Conservation (phyloP, 2,329 filamentous ascomycete species). For the Alternaria novae-zelandiae region DNA sequence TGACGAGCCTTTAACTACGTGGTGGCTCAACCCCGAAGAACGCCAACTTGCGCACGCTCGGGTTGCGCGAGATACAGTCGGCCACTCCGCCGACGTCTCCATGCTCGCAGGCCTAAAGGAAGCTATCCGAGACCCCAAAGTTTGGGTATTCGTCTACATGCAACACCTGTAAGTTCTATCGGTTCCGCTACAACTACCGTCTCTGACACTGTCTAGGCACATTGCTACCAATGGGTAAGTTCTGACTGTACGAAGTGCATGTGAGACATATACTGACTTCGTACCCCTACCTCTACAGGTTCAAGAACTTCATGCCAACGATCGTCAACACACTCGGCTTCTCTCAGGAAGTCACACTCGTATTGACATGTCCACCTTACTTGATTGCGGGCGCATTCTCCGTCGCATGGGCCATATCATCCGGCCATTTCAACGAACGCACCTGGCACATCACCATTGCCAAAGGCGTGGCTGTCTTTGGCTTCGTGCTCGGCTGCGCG, state of each 20-base stretch:
- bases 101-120: conserved; percentile 50
- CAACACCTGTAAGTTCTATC: conserved; percentile 52
- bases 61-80: conserved; percentile 56
- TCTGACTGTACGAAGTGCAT: conserved; percentile 24
- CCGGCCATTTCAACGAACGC: conserved; percentile 49
- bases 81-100: conserved; percentile 48
- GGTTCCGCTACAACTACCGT: conserved; percentile 61
- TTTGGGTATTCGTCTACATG: conserved; percentile 59
- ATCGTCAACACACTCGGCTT: conserved; percentile 60
- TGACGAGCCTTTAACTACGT: conserved; percentile 44
- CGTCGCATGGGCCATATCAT: conserved; percentile 44
- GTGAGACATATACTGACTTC: neutral
- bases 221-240: neutral
- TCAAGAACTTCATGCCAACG: conserved; percentile 53
- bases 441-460: conserved; percentile 50
- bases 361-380: conserved; percentile 51
- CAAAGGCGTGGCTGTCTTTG: conserved; percentile 46
- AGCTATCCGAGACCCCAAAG: conserved; percentile 57
- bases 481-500: conserved; percentile 46
- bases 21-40: conserved; percentile 55
- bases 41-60: conserved; percentile 44
- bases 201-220: conserved; percentile 28
- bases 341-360: conserved; percentile 57
- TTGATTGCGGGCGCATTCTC: conserved; percentile 18
- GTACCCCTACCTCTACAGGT: conserved; percentile 2